phyloP scores from a whole-genome alignment of 495 filamentous ascomycete genomes.

The Penicillium roqueforti region DNA sequence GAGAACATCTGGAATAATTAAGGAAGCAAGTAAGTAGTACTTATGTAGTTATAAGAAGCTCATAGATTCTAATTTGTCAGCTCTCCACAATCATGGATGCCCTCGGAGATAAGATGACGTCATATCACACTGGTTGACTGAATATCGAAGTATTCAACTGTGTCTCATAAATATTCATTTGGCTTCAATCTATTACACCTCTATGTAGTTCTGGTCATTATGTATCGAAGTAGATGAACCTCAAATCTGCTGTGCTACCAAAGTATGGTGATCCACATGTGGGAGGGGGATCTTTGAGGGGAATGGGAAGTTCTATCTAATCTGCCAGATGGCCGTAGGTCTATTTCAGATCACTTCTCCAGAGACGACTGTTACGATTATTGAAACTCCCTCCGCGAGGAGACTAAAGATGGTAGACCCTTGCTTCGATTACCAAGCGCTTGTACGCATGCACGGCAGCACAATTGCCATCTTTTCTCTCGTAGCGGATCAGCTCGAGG shows the following conservation, averaged over 20 bases:
- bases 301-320: background rate
- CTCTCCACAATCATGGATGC: background rate
- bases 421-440: background rate
- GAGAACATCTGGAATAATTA: slow-evolving; percentile 8
- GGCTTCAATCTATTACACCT: too few species aligned
- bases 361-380: background rate
- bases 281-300: slow-evolving; percentile 1
- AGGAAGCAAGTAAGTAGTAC: background rate
- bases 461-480: background rate
- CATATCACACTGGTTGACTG: background rate
- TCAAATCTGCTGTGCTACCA: too few species aligned
- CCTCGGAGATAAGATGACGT: background rate
- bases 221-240: too few species aligned
- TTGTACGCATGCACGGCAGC: background rate
- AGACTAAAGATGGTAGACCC: background rate
- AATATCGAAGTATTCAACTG: too few species aligned
- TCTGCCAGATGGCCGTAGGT: background rate
- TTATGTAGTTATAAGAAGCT: too few species aligned
- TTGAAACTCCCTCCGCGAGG: background rate
- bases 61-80: slow-evolving; percentile 6
- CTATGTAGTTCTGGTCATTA: too few species aligned
- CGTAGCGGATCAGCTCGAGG: background rate
- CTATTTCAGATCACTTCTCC: background rate
- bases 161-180: too few species aligned
- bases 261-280: background rate